Percentiles rank a stretch among this genome's conserved stretches.
These are phyloP conservation scores for Pseudoscleropodium purum DNA, from an alignment of 225 moss, liverwort and hornwort species.

Conservation along the genomic window DNA sequence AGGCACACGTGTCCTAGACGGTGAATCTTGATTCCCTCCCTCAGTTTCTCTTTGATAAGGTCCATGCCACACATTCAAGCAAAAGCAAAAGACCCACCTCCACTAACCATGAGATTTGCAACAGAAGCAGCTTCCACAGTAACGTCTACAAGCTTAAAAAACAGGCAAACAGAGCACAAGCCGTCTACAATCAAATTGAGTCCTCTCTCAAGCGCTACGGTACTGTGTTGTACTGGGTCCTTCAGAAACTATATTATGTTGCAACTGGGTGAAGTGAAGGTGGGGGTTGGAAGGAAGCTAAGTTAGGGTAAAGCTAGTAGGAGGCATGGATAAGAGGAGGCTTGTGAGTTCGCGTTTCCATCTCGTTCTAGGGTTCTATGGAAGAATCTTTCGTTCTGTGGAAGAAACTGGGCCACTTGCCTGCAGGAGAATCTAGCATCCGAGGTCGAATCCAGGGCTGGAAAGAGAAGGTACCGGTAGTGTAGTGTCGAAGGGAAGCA, in stretches of 20 bases:
- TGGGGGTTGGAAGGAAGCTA: background rate
- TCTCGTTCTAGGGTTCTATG: background rate
- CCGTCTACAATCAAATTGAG: background rate
- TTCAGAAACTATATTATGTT: background rate
- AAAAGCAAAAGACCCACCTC: background rate
- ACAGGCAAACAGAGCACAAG: background rate
- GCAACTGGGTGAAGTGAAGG: background rate
- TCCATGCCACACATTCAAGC: background rate
- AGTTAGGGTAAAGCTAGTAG: background rate
- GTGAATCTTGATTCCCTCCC: constrained; percentile 4
- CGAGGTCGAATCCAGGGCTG: background rate
- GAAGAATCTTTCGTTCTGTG: background rate
- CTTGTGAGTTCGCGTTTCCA: background rate
- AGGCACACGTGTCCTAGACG: constrained; percentile 11
- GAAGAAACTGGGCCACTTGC: background rate
- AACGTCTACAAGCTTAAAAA: background rate
- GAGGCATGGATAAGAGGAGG: background rate
- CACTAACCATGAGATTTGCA: background rate
- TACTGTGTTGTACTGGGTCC: background rate
- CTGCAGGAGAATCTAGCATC: background rate
- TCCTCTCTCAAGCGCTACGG: background rate
- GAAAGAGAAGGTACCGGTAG: too few species aligned
- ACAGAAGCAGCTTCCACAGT: background rate
- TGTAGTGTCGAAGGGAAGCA: background rate
- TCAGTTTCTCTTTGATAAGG: background rate